These are phyloP conservation scores for Pilasporangium apinafurcum DNA, from an alignment of 352 stramenopile species.

Conservation along the genomic window DNA sequence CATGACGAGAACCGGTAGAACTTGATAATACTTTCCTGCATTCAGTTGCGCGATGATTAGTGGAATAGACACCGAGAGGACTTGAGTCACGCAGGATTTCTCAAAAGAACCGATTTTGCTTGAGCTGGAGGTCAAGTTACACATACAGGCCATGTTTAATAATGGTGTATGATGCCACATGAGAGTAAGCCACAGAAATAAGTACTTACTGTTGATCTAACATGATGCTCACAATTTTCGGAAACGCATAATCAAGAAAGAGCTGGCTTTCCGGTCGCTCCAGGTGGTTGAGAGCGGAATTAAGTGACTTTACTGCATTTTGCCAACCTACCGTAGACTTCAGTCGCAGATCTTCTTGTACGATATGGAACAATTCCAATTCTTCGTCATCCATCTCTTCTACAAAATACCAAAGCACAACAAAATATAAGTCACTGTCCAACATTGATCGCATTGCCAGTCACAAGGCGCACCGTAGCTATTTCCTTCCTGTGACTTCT, in stretches of 20 bases:
- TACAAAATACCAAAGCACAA: background rate
- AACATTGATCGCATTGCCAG: background rate
- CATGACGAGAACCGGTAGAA: constrained; percentile 69
- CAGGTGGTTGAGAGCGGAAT: constrained; percentile 58
- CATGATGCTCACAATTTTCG: constrained; percentile 86
- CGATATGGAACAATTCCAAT: constrained; percentile 75
- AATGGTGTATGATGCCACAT: background rate
- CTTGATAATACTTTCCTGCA: constrained; percentile 49
- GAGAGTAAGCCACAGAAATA: constrained; percentile 1
- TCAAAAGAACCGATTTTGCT: constrained; percentile 85
- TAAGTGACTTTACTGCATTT: constrained; percentile 84
- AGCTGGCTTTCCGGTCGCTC: constrained; percentile 64
- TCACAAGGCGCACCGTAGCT: constrained; percentile 8
- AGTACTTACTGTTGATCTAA: constrained; percentile 82
- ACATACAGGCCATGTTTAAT: background rate
- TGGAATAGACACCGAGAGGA: constrained; percentile 53
- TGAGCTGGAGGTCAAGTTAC: constrained; percentile 49
- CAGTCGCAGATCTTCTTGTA: constrained; percentile 78
- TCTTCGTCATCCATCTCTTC: constrained; percentile 81
- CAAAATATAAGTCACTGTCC: background rate
- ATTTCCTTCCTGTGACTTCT: constrained; percentile 52
- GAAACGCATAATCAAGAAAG: constrained; percentile 75
- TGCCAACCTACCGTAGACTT: constrained; percentile 89
- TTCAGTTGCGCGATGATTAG: constrained; percentile 75
- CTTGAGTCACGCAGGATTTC: constrained; percentile 83